Base-by-base conservation (phyloP, 495 filamentous ascomycete genomes). In the Pseudomonodictys pantanalensis region DNA sequence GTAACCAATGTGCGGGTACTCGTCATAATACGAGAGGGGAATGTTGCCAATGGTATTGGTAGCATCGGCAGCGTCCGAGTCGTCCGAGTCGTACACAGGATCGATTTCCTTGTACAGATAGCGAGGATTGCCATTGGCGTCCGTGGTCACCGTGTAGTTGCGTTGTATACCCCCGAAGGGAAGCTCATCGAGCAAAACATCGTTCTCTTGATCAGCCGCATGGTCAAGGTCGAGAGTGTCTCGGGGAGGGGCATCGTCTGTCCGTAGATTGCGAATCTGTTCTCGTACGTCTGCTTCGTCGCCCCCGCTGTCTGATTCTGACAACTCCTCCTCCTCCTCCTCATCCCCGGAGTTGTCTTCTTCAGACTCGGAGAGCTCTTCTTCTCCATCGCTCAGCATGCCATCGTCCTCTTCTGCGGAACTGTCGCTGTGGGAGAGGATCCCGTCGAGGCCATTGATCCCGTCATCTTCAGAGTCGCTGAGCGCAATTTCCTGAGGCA, bases 1-100 rank as follows among this genome's bases (percentile, higher is more conserved):
- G 73, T 98, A 98, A 39, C 93, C 93, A 71, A 98, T 96, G 72
- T 98, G 93, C 52, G 95, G 93, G 69, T 96, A 97, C 43, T 88
- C 86, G 69, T 97, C 92, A 79, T 98, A 98, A 75, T 96, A 96
- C 25, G 86, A 86, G 18, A 97, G 73, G 11, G 92, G 90, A 58
- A 98, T 98, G 69, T 97, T 81, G 56, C 93, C 93, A 69, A 98
- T 96, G 3, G 93, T 97, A 71, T 97, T 98, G 11, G 77, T 77
- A 24, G 85, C 83, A 24, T 83, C 86, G 43, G 88, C 84, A 7
- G 85, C 85, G 68, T 97, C 93, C 2, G 88, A 85, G 66, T 96
- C 91, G 72, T 98, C 95, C 1, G 91, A 93, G 69, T 96, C 93
- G 76, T 98, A 96, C 49, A 91, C 88, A 0, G 93, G 90, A 57